These are phyloP conservation scores for Dendrostoma leiphaemia DNA, from an alignment of 2,329 filamentous ascomycete species.

Conservation along the genomic window DNA sequence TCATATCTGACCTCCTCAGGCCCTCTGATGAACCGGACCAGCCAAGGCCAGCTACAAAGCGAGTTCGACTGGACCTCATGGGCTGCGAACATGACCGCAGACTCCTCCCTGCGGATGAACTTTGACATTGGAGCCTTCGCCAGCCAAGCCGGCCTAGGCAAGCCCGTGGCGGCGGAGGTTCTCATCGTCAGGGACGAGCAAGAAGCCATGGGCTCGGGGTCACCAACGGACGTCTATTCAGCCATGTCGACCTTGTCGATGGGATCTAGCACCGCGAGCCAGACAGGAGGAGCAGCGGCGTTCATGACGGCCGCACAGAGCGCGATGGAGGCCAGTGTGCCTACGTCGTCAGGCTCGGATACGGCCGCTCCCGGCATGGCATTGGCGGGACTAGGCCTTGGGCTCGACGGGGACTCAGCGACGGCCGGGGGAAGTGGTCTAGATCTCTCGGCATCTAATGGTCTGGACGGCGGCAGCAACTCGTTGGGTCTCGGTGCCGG, in stretches of 20 bases:
- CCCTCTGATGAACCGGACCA: background rate
- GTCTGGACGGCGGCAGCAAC: background rate
- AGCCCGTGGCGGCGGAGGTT: slow-evolving; percentile 14
- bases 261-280: background rate
- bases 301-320: background rate
- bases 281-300: slow-evolving; percentile 1
- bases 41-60: background rate
- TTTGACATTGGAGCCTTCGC: slow-evolving; percentile 16
- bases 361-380: background rate
- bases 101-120: slow-evolving; percentile 11
- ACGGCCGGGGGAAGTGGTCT: background rate
- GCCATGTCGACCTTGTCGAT: slow-evolving; percentile 11
- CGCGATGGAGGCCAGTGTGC: too few relatives aligned
- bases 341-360: background rate
- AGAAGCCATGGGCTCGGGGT: background rate
- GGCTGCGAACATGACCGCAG: slow-evolving; percentile 11
- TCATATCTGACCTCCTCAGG: too few relatives aligned
- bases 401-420: background rate
- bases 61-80: slow-evolving; percentile 16
- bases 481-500: background rate
- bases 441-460: background rate
- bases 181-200: slow-evolving; percentile 12
- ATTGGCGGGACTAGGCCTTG: background rate
- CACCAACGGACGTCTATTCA: slow-evolving; percentile 6
- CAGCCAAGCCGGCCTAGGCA: slow-evolving; percentile 11